Conservation (phyloP, 2,329 filamentous ascomycete genomes). For the Fusarium coffeatum region DNA sequence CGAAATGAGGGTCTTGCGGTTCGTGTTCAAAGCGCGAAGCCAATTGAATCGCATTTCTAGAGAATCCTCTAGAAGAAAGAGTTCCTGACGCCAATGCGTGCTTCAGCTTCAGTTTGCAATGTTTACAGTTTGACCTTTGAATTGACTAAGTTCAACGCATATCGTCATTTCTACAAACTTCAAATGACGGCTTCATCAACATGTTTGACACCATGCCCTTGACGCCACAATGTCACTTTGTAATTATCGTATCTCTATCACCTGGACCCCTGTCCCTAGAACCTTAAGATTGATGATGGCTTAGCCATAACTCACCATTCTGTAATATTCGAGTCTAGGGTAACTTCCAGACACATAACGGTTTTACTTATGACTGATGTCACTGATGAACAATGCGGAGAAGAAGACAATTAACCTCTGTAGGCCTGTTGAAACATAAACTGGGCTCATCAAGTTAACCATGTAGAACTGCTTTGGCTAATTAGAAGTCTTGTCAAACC, state of each 20-base stretch:
- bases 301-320: not conserved
- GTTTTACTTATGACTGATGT: constrained; percentile 5
- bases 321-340: not conserved
- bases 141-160: not conserved
- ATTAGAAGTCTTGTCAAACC: not conserved
- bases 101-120: not conserved
- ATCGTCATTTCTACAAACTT: not conserved
- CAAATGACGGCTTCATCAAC: not conserved
- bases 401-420: not conserved
- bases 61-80: not conserved
- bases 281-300: not conserved
- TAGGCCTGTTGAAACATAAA: not conserved
- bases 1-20: constrained; percentile 27
- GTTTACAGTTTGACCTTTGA: not conserved
- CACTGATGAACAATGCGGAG: constrained; percentile 1
- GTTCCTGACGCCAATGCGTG: not conserved
- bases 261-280: not conserved
- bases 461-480: not conserved
- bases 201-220: constrained; percentile 11
- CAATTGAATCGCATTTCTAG: not conserved
- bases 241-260: not conserved
- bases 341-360: constrained; percentile 1
- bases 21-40: not conserved
- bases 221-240: constrained; percentile 18
- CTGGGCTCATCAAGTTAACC: not conserved